Evolutionary conservation across 2,329 filamentous ascomycete species (phyloP), one percentile per base, ranked within the genome.

Genomic region (Fusarium succisae): DNA sequence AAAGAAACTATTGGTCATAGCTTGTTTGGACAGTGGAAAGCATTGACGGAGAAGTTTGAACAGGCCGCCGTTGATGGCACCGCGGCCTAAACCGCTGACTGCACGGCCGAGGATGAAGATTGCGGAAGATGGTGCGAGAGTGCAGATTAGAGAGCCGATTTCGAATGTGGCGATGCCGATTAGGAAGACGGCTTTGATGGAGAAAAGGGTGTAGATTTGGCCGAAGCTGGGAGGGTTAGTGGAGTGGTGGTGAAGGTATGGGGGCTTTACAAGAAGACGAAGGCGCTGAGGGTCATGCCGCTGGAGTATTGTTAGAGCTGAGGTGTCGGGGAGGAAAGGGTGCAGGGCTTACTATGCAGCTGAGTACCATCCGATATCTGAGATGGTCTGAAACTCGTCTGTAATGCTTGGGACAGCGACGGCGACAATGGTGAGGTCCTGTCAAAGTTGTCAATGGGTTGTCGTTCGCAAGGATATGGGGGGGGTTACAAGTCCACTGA

Each of bases 31-130:
- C 5, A 78, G 69, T 1, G 76, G 76, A 5, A 78, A 78, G 13
- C 69, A 76, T 38, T 76, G 71, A 0, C 75, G 73, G 2, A 78
- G 38, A 4, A 78, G 75, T 43, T 77, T 78, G 14, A 78, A 73
- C 22, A 78, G 14, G 5, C 76, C 76, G 1, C 76, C 76, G 8
- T 77, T 78, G 10, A 78, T 67, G 8, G 73, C 76, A 1, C 76
- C 76, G 3, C 76, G 73, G 2, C 82, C 82, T 12, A 83, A 66
- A 18, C 83, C 83, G 12, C 78, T 80, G 9, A 84, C 66, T 6
- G 82, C 82, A 2, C 83, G 81, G 3, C 83, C 83, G 22, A 83
- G 69, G 32, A 84, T 82, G 32, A 84, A 81, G 26, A 78, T 67
- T 2, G 79, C 75, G 0, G 83, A 83, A 4, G 70, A 80, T 0